Conservation (phyloP, 2,329 filamentous ascomycete genomes). For the Cordyceps farinosa region DNA sequence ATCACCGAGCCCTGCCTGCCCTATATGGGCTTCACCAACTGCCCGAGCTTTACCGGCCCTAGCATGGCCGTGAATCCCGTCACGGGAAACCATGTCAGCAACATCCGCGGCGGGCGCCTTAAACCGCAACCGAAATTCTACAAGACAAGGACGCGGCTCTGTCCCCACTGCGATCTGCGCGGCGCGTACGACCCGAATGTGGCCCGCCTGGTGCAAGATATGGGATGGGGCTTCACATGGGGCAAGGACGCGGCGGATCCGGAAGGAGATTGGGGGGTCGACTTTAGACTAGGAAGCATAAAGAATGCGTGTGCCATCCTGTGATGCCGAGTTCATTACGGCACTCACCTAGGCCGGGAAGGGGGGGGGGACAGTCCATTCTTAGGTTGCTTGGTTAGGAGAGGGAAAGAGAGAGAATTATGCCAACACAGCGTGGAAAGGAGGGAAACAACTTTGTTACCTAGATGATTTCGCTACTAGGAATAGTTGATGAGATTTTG, state of each 20-base stretch:
- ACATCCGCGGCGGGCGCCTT: conserved; percentile 18
- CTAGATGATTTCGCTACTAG: neutral
- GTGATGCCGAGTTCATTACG: conserved; percentile 22
- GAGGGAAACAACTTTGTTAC: neutral
- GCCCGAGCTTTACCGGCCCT: conserved; percentile 40
- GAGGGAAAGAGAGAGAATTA: neutral
- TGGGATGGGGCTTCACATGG: conserved; percentile 44
- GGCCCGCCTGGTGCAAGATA: conserved; percentile 43
- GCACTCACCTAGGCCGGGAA: neutral
- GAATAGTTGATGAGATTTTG: neutral
- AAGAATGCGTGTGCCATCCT: conserved; percentile 29
- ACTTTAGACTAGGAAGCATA: conserved; percentile 28
- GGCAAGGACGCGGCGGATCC: conserved; percentile 40
- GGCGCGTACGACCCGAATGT: conserved; percentile 46
- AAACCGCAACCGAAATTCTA: conserved; percentile 36
- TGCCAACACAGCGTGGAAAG: neutral
- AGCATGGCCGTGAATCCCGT: conserved; percentile 20
- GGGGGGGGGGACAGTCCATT: neutral
- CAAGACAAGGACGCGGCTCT: conserved; percentile 35
- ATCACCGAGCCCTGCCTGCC: conserved; percentile 46
- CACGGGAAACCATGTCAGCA: conserved; percentile 12
- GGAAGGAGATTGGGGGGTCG: conserved; percentile 34
- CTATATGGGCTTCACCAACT: conserved; percentile 49
- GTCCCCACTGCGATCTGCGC: conserved; percentile 40
- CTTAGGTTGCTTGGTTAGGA: neutral